A percentile compares a stretch with the other conserved stretches of the same genome.
Evolutionary conservation across 345 rosid species (phyloP).

Genomic region (Nasturtium officinale): DNA sequence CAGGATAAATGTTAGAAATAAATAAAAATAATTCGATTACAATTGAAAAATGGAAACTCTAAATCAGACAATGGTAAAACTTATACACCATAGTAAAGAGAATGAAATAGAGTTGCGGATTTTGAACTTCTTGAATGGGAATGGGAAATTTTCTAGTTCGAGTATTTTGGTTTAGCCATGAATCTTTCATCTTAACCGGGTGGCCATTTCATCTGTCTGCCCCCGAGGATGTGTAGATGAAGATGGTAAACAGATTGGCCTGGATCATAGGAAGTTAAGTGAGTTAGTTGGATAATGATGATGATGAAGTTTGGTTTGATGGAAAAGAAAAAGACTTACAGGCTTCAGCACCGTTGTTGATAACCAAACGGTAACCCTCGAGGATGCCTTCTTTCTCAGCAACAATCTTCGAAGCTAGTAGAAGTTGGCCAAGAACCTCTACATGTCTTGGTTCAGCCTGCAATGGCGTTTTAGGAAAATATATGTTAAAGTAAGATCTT

Average conservation of each 20-base stretch:
- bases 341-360: conserved; percentile 79
- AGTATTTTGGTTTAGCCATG: neutral
- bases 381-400: conserved; percentile 93
- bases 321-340: conserved; percentile 55
- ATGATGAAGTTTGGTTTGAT: neutral
- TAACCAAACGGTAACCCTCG: conserved; percentile 89
- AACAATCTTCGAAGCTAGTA: conserved; percentile 74
- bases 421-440: conserved; percentile 77
- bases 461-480: neutral
- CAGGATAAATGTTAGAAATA: neutral
- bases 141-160: no score
- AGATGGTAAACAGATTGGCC: conserved; percentile 98
- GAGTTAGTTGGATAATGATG: neutral
- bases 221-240: conserved; percentile 86
- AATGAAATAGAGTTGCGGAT: neutral
- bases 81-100: neutral
- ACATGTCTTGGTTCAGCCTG: conserved; percentile 83
- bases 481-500: neutral
- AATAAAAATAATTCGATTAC: neutral
- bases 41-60: conserved; percentile 1
- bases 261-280: conserved; percentile 33
- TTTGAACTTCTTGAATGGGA: conserved; percentile 10
- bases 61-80: neutral
- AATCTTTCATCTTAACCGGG: conserved; percentile 56
- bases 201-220: conserved; percentile 92